These are phyloP conservation scores for Gypsophila paniculata DNA, from an alignment of 179 eudicot species.

Conservation along the genomic window DNA sequence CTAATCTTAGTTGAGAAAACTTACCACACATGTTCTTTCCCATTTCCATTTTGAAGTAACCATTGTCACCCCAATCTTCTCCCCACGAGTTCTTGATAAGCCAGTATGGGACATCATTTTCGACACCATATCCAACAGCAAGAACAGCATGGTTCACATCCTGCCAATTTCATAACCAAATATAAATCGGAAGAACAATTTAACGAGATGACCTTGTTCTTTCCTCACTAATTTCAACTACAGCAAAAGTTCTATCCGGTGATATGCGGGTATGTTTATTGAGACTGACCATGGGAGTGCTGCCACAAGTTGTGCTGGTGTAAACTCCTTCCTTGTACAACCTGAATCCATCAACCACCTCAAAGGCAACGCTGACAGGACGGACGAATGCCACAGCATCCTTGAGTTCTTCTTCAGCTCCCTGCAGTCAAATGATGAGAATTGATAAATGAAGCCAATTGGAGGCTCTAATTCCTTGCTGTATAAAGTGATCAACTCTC, in stretches of 20 bases:
- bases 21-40: constrained; percentile 99
- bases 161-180: constrained; percentile 36
- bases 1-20: constrained; percentile 20
- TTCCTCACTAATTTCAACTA: constrained; percentile 4
- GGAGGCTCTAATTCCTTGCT: too few species aligned
- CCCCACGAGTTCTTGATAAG: constrained; percentile 99
- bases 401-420: constrained; percentile 90
- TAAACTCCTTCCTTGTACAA: constrained; percentile 78
- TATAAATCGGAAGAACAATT: background rate
- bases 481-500: too few species aligned
- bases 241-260: too few species aligned
- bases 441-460: too few species aligned
- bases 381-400: constrained; percentile 85
- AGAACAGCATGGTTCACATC: constrained; percentile 99
- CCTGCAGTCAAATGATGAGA: constrained; percentile 39
- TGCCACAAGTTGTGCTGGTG: constrained; percentile 77
- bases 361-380: constrained; percentile 94
- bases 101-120: constrained; percentile 81
- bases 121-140: constrained; percentile 95
- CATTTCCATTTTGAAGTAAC: constrained; percentile 96
- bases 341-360: constrained; percentile 67
- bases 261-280: too few species aligned
- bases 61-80: constrained; percentile 78
- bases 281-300: constrained; percentile 62
- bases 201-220: background rate